Evolutionary conservation across 2,329 filamentous ascomycete genomes (phyloP), one percentile per base, ranked within the genome.

Genomic region (Alternaria solani): DNA sequence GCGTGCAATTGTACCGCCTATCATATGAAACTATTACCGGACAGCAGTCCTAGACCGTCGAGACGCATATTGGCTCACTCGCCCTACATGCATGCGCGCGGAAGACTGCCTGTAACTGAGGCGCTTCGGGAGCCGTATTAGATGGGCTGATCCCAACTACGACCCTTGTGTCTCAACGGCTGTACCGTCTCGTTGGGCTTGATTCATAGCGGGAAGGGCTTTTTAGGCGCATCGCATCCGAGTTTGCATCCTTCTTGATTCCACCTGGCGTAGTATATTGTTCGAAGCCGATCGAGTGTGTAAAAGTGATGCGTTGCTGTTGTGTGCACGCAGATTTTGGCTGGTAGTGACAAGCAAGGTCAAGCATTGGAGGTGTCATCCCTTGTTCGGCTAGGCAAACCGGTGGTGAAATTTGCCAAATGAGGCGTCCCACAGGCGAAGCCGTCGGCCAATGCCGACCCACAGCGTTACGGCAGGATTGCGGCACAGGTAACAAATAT

Each of bases 331-430:
- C 32, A 20, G 18, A 18, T 23, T 20, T 39, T 42, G 16, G 44
- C 39, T 39, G 36, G n/a, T 32, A 39, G 20, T 20, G 38, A 36
- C 16, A 46, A 20, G 51, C 46, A 34, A 39, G 32, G 18, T 48
- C 36, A 46, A 41, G 42, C 39, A 53, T 34, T n/a, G n/a, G n/a
- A 28, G 23, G 34, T 26, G 20, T 54, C 23, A 16, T 26, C 39
- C 30, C 14, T 11, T 38, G 32, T 30, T 52, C n/a, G 39, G 38
- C 20, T 51, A 32, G 55, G 49, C 32, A 32, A 49, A 23, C 57
- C 44, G 57, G 51, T 56, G 57, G 23, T 51, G 28, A 56, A 49
- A 56, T 59, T 44, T 55, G 57, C 38, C 44, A 44, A 34, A 49
- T 32, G 38, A 49, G 30, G 32, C 46, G 20, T 41, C 48, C 41